These are phyloP conservation scores for Phytophthora pluvialis DNA, from an alignment of 352 stramenopile genomes.

Conservation along the genomic window DNA sequence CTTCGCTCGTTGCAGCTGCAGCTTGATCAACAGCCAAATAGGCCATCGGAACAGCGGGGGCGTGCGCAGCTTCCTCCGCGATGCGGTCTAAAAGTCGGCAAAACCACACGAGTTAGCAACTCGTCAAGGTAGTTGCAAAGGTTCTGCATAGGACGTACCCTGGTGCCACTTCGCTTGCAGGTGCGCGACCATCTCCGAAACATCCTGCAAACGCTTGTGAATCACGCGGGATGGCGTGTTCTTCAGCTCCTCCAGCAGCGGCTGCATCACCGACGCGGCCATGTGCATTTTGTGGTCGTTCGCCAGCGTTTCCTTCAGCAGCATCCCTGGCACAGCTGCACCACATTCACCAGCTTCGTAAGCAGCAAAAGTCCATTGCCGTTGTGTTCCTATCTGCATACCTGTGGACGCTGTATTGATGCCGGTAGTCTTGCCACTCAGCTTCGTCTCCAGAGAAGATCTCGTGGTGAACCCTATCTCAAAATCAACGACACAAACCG, in stretches of 20 bases:
- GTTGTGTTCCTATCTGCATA: background rate
- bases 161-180: conserved; percentile 75
- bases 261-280: conserved; percentile 62
- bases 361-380: background rate
- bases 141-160: conserved; percentile 34
- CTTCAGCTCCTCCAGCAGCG: conserved; percentile 63
- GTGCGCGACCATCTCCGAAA: conserved; percentile 77
- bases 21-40: conserved; percentile 35
- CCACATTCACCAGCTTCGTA: background rate
- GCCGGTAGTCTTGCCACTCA: conserved; percentile 16
- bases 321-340: conserved; percentile 19
- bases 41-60: conserved; percentile 24
- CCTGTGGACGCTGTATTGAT: conserved; percentile 16
- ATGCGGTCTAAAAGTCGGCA: conserved; percentile 32
- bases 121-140: background rate
- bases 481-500: background rate
- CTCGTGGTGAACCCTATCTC: conserved; percentile 24
- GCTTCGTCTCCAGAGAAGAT: conserved; percentile 23
- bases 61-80: conserved; percentile 38
- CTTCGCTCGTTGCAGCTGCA: conserved; percentile 16
- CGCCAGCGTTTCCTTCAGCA: conserved; percentile 51
- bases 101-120: conserved; percentile 11
- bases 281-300: conserved; percentile 74
- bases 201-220: conserved; percentile 77
- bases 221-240: conserved; percentile 68